Evolutionary conservation across 2,329 filamentous ascomycete genomes (phyloP).

Genomic region (Colletotrichum kahawae): DNA sequence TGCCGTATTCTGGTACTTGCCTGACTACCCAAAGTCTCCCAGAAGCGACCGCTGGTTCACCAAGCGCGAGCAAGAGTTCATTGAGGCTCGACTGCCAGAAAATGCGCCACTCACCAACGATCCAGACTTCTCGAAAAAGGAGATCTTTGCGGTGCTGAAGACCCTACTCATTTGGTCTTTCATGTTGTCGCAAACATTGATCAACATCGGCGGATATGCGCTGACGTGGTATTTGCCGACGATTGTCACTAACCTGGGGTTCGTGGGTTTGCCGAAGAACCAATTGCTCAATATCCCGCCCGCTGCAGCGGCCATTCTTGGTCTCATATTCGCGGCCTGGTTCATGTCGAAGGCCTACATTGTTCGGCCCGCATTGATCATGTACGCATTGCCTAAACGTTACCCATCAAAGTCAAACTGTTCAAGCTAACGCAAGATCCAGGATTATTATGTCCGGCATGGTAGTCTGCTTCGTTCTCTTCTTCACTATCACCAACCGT

Average conservation of each 20-base stretch:
- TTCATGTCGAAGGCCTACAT: slow-evolving; percentile 41
- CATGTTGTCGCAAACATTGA: slow-evolving; percentile 31
- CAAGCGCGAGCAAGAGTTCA: slow-evolving; percentile 41
- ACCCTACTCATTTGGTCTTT: slow-evolving; percentile 27
- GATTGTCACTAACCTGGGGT: slow-evolving; percentile 45
- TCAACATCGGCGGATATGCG: slow-evolving; percentile 46
- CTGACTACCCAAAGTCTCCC: slow-evolving; percentile 48
- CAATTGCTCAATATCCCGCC: slow-evolving; percentile 53
- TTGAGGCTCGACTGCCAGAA: slow-evolving; percentile 41
- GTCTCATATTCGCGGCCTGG: slow-evolving; percentile 43
- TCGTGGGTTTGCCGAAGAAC: slow-evolving; percentile 45
- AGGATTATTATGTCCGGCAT: slow-evolving; percentile 41
- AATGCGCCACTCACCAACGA: slow-evolving; percentile 43
- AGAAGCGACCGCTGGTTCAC: slow-evolving; percentile 41
- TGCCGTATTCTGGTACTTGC: slow-evolving; percentile 34
- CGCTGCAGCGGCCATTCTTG: slow-evolving; percentile 42
- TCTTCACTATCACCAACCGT: slow-evolving; percentile 41
- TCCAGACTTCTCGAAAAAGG: slow-evolving; percentile 35
- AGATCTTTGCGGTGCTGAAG: slow-evolving; percentile 37
- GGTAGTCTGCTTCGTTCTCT: slow-evolving; percentile 47
- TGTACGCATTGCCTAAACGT: slow-evolving; percentile 23
- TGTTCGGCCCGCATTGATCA: slow-evolving; percentile 42
- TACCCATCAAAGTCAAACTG: too few species aligned
- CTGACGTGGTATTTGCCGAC: slow-evolving; percentile 47
- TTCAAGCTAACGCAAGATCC: neutral